phyloP scores from a whole-genome alignment of 1,139 yeast species.

The Protomyces inouyei region DNA sequence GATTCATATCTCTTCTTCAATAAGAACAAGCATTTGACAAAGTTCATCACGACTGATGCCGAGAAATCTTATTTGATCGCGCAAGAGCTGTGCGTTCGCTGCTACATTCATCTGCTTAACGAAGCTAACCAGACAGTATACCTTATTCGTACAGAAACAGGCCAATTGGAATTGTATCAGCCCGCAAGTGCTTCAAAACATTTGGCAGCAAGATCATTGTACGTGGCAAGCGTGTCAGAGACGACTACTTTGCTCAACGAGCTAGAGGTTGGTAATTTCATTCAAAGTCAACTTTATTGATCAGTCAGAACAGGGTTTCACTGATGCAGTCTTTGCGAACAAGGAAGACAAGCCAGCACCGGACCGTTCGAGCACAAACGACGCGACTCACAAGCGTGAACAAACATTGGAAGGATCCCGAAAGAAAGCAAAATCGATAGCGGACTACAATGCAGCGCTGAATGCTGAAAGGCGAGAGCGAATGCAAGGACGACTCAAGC shows the following conservation, averaged over 20 bases:
- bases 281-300: background rate
- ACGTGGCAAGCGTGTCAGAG: slow-evolving; percentile 60
- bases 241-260: slow-evolving; percentile 73
- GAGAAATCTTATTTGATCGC: slow-evolving; percentile 59
- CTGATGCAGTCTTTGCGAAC: slow-evolving; percentile 39
- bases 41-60: slow-evolving; percentile 53
- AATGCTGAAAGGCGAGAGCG: slow-evolving; percentile 4
- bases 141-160: slow-evolving; percentile 65
- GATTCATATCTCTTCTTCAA: slow-evolving; percentile 63
- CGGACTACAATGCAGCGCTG: slow-evolving; percentile 14
- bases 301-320: slow-evolving; percentile 41
- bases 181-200: slow-evolving; percentile 60
- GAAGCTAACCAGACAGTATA: slow-evolving; percentile 35
- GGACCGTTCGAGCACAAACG: slow-evolving; percentile 4
- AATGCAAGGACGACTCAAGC: background rate
- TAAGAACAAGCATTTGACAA: slow-evolving; percentile 55
- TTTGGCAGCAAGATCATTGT: slow-evolving; percentile 66
- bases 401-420: slow-evolving; percentile 3
- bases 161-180: slow-evolving; percentile 57
- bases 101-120: background rate
- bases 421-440: slow-evolving; percentile 4
- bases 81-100: slow-evolving; percentile 43
- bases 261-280: slow-evolving; percentile 58
- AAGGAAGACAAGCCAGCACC: slow-evolving; percentile 15
- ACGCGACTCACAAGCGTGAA: slow-evolving; percentile 11